Evolutionary conservation across 2,329 filamentous ascomycete genomes (phyloP), one percentile per base, ranked within the genome.

Genomic region (Pyrenophora seminiperda): DNA sequence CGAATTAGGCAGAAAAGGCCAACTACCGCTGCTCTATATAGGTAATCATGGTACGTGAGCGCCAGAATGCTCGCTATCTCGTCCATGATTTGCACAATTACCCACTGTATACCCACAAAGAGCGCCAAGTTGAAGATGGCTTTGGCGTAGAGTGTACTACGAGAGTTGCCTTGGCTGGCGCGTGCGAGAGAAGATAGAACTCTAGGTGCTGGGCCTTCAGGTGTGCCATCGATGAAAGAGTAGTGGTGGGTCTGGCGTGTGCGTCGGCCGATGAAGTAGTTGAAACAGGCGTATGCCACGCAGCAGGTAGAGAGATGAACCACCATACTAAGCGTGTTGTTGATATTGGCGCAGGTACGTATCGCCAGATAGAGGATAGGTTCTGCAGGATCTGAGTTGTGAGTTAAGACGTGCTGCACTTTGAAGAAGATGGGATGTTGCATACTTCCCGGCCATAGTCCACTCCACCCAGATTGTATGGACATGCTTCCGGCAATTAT

Each of bases 361-460:
- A 51, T 15, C 2, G 43, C 32, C 3, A 27, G 15, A 15, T 47
- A 51, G 10, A 51, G 43, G 19, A 24, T 19, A 5, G 44, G 48
- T 24, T 51, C 43, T 51, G 5, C 4, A n/a, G n/a, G n/a, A n/a
- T n/a, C n/a, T n/a, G 15, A 6, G 2, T 14, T 11, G 4, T 14
- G 4, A 19, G 38, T 33, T 20, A 31, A 20, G 17, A 17, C 1
- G 14, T 24, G 19, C 39, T 20, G 24, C 13, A 14, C 7, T 7
- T 4, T 10, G 9, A 10, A 7, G 6, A 19, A 24, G 14, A 3
- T 31, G 18, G 24, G 10, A 11, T n/a, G 7, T 38, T 24, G 14
- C 31, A 4, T 43, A 47, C 48, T 19, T 38, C 19, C 43, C 17
- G 41, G 31, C 48, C 43, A 51, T 19, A 51, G 38, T 10, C 40